phyloP scores from a whole-genome alignment of 2,329 filamentous ascomycete genomes.

The Hymenoscyphus scutula region DNA sequence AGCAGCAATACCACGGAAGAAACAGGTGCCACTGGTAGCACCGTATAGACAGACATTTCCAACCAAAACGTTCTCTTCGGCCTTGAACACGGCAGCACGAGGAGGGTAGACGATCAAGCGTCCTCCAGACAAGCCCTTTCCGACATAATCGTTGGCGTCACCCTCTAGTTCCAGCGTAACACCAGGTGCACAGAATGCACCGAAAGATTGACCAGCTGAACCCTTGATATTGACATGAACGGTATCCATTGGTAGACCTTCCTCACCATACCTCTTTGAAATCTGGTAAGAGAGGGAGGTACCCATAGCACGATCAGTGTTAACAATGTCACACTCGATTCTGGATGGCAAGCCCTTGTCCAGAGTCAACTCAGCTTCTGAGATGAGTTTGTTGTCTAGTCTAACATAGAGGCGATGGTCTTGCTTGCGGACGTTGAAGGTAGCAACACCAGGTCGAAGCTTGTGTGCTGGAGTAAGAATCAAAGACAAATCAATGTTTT shows the following conservation, averaged over 20 bases:
- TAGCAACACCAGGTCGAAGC: constrained; percentile 88
- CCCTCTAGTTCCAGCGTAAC: constrained; percentile 93
- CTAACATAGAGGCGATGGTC: constrained; percentile 91
- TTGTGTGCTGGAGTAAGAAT: constrained; percentile 96
- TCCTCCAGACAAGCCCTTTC: constrained; percentile 91
- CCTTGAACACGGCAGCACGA: constrained; percentile 86
- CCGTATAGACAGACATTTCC: constrained; percentile 96
- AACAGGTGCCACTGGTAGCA: constrained; percentile 85
- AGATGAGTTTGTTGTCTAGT: constrained; percentile 95
- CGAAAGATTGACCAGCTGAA: constrained; percentile 94
- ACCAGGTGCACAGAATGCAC: constrained; percentile 89
- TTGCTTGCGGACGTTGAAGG: constrained; percentile 97
- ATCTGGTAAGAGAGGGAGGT: constrained; percentile 95
- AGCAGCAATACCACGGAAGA: constrained; percentile 94
- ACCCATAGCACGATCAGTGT: constrained; percentile 91
- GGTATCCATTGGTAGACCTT: constrained; percentile 85
- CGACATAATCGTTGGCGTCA: constrained; percentile 94
- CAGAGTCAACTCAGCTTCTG: constrained; percentile 88
- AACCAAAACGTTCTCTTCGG: constrained; percentile 91
- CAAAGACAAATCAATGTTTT: constrained; percentile 88
- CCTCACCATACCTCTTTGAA: constrained; percentile 86
- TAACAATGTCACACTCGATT: constrained; percentile 94
- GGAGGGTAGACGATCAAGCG: constrained; percentile 92
- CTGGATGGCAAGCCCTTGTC: constrained; percentile 91
- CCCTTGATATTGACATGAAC: constrained; percentile 96